Evolutionary conservation across 2,329 filamentous ascomycete genomes (phyloP).

Genomic region (Paraphoma sp.): DNA sequence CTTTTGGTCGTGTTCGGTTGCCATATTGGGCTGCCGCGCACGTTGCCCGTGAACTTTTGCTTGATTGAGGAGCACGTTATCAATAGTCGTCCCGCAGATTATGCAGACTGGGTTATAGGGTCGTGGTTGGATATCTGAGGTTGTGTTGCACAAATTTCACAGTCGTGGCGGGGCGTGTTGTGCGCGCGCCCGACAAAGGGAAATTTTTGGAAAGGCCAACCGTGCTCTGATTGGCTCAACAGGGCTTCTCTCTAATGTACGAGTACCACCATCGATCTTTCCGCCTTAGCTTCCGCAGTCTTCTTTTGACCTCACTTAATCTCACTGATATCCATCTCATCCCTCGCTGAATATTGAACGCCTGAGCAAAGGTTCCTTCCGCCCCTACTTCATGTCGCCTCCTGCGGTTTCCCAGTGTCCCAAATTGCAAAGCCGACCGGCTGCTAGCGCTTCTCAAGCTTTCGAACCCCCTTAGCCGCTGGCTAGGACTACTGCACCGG

Average conservation of each 20-base stretch:
- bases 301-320: constrained; percentile 8
- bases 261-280: constrained; percentile 1
- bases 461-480: neutral
- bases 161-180: constrained; percentile 13
- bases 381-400: no score
- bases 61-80: neutral
- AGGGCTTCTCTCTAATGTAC: neutral
- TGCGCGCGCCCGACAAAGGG: neutral
- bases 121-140: neutral
- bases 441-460: neutral
- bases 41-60: neutral
- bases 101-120: neutral
- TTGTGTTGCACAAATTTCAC: constrained; percentile 15
- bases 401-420: neutral
- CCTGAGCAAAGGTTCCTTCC: neutral
- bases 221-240: constrained; percentile 3
- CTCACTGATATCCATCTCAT: neutral
- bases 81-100: neutral
- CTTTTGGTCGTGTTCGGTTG: constrained; percentile 56
- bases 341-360: neutral
- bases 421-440: neutral
- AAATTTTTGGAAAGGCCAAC: neutral
- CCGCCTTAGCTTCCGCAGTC: constrained; percentile 10
- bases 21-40: constrained; percentile 21
- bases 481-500: neutral